Percentiles rank a stretch among this genome's conserved stretches.
phyloP scores from a whole-genome alignment of 1,284 basidiomycete genomes.

The Fomitopsis schrenkii region DNA sequence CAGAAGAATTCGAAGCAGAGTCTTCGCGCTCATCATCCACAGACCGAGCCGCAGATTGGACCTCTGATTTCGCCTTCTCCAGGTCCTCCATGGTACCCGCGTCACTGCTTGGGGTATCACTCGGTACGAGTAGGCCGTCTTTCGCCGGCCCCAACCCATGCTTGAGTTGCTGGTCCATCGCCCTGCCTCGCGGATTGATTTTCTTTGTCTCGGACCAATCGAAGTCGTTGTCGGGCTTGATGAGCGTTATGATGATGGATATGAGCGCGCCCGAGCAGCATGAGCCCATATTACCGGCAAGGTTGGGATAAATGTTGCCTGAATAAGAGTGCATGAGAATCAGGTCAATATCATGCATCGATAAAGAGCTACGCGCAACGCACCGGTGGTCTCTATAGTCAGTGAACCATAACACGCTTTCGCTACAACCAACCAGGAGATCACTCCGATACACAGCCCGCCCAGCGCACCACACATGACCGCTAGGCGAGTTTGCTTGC shows the following conservation, averaged over 20 bases:
- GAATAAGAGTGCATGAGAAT: neutral
- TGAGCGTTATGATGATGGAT: conserved; percentile 8
- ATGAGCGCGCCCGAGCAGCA: conserved; percentile 9
- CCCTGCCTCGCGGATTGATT: conserved; percentile 9
- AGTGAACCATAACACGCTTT: conserved; percentile 6
- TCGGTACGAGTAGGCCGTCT: neutral
- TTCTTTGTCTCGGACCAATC: conserved; percentile 11
- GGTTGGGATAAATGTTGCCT: conserved; percentile 8
- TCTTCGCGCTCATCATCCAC: neutral
- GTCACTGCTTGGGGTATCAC: neutral
- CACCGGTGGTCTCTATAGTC: conserved; percentile 6
- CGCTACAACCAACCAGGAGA: conserved; percentile 15
- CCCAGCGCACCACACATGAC: conserved; percentile 14
- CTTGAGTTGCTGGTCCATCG: conserved; percentile 1
- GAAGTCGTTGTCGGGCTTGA: conserved; percentile 11
- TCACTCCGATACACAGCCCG: conserved; percentile 10
- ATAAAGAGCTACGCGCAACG: neutral
- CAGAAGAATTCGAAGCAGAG: neutral
- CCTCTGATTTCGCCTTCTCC: conserved; percentile 6
- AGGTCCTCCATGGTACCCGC: neutral
- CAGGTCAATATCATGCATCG: neutral
- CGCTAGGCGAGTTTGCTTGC: conserved; percentile 13
- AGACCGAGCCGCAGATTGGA: neutral
- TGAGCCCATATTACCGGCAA: conserved; percentile 10
- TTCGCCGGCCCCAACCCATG: neutral